Base-by-base conservation (phyloP, 169 alveolate species). In the Miamiensis avidus region DNA sequence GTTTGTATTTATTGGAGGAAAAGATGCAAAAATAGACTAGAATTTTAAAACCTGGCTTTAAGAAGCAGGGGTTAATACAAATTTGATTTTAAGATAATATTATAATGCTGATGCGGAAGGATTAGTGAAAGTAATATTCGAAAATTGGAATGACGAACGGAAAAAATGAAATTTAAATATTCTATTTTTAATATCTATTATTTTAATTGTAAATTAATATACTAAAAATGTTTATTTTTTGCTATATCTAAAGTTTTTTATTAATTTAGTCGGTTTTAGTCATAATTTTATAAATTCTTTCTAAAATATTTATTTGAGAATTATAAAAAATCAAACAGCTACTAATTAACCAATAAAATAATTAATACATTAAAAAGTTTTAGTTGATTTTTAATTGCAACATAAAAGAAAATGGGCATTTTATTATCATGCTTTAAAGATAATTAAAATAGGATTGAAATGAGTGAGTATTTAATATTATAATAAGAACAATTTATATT, bases 131-230 rank as follows among this genome's bases (percentile, higher is more conserved):
- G 74, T 75, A 49, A 76, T 77, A 31, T 76, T 64, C 76, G 82
- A 78, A 49, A 75, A 75, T 76, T 78, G 88, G 82, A 74, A 84
- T 11, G 88, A 76, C 64, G 83, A 75, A 49, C 31, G 83, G 25
- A 78, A 76, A 31, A 64, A 81, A 6, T 81, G 31, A 29, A 31
- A 33, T 29, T 29, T 16, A 49, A 11, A 20, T 11, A 49, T 49
- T 49, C 69, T 49, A 49, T 4, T 49, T 11, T 11, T 49, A 49
- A 49, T 11, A 49, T 49, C 4, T 4, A 11, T 4, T 11, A 49
- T 49, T 11, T 11, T 49, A 49, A 49, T 11, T 49, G 69, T 49
- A 4, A 49, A 11, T 11, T 11, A 49, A 11, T 11, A 11, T 11
- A 4, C 4, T 49, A 49, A 11, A 49, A 49, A 49, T 49, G 20